Conservation (phyloP, 441 rosid genomes). For the Flueggea neowawraea region DNA sequence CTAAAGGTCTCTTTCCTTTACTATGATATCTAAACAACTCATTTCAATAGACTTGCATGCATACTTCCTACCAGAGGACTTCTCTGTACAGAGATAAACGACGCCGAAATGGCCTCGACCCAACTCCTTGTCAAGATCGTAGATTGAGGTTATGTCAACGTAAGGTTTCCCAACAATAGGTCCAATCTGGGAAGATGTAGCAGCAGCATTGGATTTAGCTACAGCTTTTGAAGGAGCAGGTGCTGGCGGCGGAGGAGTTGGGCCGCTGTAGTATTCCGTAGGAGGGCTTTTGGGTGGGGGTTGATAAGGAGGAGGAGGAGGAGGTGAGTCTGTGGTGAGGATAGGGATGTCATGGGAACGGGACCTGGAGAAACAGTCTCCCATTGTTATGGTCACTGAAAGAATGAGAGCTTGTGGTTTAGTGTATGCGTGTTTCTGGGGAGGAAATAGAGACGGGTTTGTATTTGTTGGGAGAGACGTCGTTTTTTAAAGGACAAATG, state of each 20-base stretch:
- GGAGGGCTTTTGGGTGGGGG: no score
- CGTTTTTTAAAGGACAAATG: no score
- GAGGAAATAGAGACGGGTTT: no score
- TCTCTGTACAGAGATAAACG: slow-evolving; percentile 77
- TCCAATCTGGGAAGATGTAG: slow-evolving; percentile 24
- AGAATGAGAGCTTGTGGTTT: background rate
- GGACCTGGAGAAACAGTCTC: slow-evolving; percentile 45
- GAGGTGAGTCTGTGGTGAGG: background rate
- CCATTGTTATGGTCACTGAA: slow-evolving; percentile 28
- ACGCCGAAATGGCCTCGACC: slow-evolving; percentile 95
- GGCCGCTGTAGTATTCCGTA: slow-evolving; percentile 18
- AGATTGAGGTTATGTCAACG: slow-evolving; percentile 56
- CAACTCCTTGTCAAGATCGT: slow-evolving; percentile 63
- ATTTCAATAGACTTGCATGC: slow-evolving; percentile 70
- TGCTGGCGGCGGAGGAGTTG: background rate
- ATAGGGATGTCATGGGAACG: slow-evolving; percentile 50
- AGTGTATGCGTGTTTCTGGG: background rate
- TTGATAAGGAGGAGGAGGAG: slow-evolving; percentile 44
- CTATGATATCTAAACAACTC: no score
- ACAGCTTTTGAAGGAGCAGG: background rate
- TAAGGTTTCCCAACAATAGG: slow-evolving; percentile 64
- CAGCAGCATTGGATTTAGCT: slow-evolving; percentile 17
- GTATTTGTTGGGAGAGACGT: no score
- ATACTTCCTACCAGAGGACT: slow-evolving; percentile 43
- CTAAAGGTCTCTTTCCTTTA: background rate